Base-by-base conservation (phyloP, 441 rosid genomes). In the Populus tomentosa region DNA sequence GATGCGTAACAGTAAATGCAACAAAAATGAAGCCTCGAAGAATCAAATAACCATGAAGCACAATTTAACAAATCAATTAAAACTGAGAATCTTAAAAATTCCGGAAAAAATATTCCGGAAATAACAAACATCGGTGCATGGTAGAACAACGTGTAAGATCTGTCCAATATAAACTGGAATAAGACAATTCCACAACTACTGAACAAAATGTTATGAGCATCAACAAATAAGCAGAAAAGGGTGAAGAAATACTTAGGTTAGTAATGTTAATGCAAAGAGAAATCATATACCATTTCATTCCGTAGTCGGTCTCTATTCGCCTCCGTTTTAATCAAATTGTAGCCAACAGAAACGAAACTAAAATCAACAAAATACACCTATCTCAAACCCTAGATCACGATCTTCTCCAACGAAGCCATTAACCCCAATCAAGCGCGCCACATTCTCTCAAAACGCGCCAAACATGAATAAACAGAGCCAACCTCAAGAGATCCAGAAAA, bases 231-330 rank as follows among this genome's bases (percentile, higher is more conserved):
- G 65, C 69, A 65, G 59, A 61, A 36, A 38, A 0, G 56, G n/a
- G 10, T 59, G 50, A 24, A n/a, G 5, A 11, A 50, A 56, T 33
- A 75, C 1, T 50, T 10, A 21, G 50, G 11, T 10, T n/a, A 65
- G 74, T 2, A 62, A 42, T 46, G 56, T 46, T 46, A 46, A 70
- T 23, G 62, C 65, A 80, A 66, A 77, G 38, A 71, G 50, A 38
- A 77, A 82, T 69, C 71, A 70, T 89, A 65, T 82, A 97, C 99
- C 99, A 97, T 97, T 82, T 89, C 98, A 97, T 97, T 83, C 87
- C 93, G 89, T 72, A 82, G 84, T 75, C 88, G 82, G 65, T 78
- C 84, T 26, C 90, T 76, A 79, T 76, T 70, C 28, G 85, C 82
- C 97, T 88, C 94, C 97, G 99, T 87, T 77, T 83, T 83, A 64